A percentile compares a stretch with the other conserved stretches of the same genome.
Conservation (phyloP, 2,329 filamentous ascomycete genomes). For the Periconia sp. region DNA sequence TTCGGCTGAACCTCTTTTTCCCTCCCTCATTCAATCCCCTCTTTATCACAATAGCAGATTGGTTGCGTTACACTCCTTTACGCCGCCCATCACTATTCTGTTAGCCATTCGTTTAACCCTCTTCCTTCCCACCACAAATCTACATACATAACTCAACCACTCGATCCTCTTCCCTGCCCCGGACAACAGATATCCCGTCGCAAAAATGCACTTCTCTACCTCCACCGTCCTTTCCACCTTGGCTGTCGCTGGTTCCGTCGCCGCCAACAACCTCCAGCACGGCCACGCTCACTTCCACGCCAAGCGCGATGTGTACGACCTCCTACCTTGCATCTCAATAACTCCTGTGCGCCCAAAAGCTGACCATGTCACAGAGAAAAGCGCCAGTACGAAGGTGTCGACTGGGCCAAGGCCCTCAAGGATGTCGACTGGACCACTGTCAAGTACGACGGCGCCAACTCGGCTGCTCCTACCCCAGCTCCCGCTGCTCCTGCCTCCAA, state of each 20-base stretch:
- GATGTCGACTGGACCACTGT: constrained; percentile 32
- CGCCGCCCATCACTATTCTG: background rate
- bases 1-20: background rate
- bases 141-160: constrained; percentile 12
- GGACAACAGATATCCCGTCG: constrained; percentile 10
- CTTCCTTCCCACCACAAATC: constrained; percentile 12
- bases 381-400: constrained; percentile 25
- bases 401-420: constrained; percentile 34
- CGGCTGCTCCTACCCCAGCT: constrained; percentile 8
- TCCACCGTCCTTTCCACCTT: constrained; percentile 42
- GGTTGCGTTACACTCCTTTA: background rate
- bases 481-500: constrained; percentile 9
- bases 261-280: constrained; percentile 34
- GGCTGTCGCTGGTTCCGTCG: constrained; percentile 38
- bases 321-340: constrained; percentile 2
- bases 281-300: constrained; percentile 42
- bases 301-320: constrained; percentile 37
- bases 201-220: constrained; percentile 39
- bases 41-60: background rate
- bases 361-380: constrained; percentile 31
- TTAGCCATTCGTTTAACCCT: constrained; percentile 18
- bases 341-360: constrained; percentile 1
- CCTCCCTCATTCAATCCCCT: background rate
- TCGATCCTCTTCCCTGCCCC: constrained; percentile 1
- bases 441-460: constrained; percentile 23